Evolutionary conservation across 108 stramenopile species (phyloP), one percentile per base, ranked within the genome.

Genomic region (Nitzschia putrida): DNA sequence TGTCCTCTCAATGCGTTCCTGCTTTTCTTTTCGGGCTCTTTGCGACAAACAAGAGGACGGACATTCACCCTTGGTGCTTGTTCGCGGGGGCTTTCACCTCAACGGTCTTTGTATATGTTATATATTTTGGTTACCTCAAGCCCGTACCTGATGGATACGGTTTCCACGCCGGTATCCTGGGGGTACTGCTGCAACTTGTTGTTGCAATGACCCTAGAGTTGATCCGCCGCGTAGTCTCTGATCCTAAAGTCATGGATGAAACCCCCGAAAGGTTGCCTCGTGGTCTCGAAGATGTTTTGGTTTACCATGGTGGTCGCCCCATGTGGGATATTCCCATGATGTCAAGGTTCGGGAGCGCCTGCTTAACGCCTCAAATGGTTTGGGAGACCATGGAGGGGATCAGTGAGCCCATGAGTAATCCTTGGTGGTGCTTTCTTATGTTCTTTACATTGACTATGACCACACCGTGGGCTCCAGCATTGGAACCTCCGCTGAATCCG

Each of bases 381-480:
- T 29, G 53, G 53, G 47, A 58, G 25, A 54, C 25, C 23, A 77
- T 77, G 76, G 53, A 49, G 8, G 76, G 76, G 18, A 39, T 63
- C 18, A 47, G 23, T 11, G 65, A 66, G 39, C 65, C 65, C 26
- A 20, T 66, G 11, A 18, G 50, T 13, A 66, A 53, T 40, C 51
- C 52, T 41, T 66, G 52, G 52, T 66, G 51, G 50, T 37, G 16
- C 51, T 29, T 39, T 53, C 22, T 66, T 13, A 66, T 66, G 65
- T 66, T 66, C 52, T 66, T 38, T 22, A 38, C 24, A 10, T 14
- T 66, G 21, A 12, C 65, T 0, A 18, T 66, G 8, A 37, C 44
- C 37, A 37, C 29, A 12, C 65, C 65, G 8, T 37, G 38, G 65
- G 24, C 38, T 9, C 14, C 65, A 12, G 34, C 18, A 3, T 2